Base-by-base conservation (phyloP, 2,329 filamentous ascomycete genomes). In the Cercospora sp. region DNA sequence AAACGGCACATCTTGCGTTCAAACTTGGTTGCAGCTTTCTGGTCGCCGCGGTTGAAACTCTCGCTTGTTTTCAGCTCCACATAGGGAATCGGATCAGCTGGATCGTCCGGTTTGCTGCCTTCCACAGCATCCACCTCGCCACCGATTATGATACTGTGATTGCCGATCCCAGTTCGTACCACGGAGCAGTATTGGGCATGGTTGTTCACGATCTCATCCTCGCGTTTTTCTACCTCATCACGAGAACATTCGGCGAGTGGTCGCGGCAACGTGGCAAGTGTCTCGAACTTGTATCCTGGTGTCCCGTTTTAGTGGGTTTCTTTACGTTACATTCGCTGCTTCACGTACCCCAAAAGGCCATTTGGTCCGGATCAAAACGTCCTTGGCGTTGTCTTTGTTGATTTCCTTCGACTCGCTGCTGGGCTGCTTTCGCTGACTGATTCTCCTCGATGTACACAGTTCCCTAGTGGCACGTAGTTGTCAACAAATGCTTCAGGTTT, bases 151-250 rank as follows among this genome's bases (percentile, higher is more conserved):
- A 98, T 81, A 18, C 86, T 85, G 0, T 87, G 86, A 59, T 87
- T 87, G 1, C 94, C 94, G 65, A 99, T 91, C 0, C 92, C 92
- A 0, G 94, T 98, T 42, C 90, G 89, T 0, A 97, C 94, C 20
- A 99, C 87, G 2, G 94, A 97, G 81, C 95, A 99, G 82, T 98
- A 98, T 77, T 99, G 95, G 0, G 92, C 91, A 76, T 93, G 89
- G 78, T 98, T 99, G 78, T 90, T 94, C 60, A 97, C 94, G 8
- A 89, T 76, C 64, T 90, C 84, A 2, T 87, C 79, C 53, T 91
- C 88, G 30, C 95, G 88, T 65, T 81, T 82, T 77, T 97, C 94
- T 70, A 99, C 97, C 67, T 89, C 88, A 0, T 91, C 89, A 65
- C 92, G 87, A 0, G 89, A 82, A 0, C 88, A 90, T 66, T 90